A percentile compares a stretch with the other conserved stretches of the same genome.
Evolutionary conservation across 2,329 filamentous ascomycete genomes (phyloP).

Genomic region (Colletotrichum sp.): DNA sequence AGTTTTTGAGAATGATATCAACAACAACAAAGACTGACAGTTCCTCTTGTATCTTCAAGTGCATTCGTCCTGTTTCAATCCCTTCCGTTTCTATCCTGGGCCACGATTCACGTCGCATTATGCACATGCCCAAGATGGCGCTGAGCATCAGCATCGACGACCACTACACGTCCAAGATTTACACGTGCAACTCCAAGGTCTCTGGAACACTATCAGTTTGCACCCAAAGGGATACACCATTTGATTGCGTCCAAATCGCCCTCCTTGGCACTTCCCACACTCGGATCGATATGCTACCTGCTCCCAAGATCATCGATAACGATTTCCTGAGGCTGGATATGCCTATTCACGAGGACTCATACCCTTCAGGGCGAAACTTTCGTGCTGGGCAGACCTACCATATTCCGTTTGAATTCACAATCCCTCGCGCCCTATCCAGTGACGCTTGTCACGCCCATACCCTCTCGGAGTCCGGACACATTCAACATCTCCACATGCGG

Average conservation of each 20-base stretch:
- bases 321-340: constrained; percentile 62
- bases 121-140: constrained; percentile 20
- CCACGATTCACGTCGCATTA: constrained; percentile 25
- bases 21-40: neutral
- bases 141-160: constrained; percentile 56
- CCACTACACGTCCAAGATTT: constrained; percentile 60
- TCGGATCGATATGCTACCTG: constrained; percentile 54
- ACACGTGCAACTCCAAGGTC: constrained; percentile 57
- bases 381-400: constrained; percentile 51
- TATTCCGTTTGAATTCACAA: constrained; percentile 63
- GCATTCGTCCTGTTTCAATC: neutral
- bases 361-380: constrained; percentile 52
- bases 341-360: constrained; percentile 50
- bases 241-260: constrained; percentile 56
- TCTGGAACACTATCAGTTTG: constrained; percentile 53
- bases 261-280: constrained; percentile 57
- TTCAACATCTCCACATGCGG: constrained; percentile 57
- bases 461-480: constrained; percentile 41
- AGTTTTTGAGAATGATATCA: neutral
- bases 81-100: neutral
- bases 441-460: constrained; percentile 62
- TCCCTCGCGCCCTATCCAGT: constrained; percentile 61
- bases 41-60: neutral
- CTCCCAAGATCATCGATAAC: constrained; percentile 52
- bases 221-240: constrained; percentile 48